A percentile compares a stretch with the other conserved stretches of the same genome.
These are phyloP conservation scores for Beauveria caledonica DNA, from an alignment of 2,329 filamentous ascomycete species.

Conservation along the genomic window DNA sequence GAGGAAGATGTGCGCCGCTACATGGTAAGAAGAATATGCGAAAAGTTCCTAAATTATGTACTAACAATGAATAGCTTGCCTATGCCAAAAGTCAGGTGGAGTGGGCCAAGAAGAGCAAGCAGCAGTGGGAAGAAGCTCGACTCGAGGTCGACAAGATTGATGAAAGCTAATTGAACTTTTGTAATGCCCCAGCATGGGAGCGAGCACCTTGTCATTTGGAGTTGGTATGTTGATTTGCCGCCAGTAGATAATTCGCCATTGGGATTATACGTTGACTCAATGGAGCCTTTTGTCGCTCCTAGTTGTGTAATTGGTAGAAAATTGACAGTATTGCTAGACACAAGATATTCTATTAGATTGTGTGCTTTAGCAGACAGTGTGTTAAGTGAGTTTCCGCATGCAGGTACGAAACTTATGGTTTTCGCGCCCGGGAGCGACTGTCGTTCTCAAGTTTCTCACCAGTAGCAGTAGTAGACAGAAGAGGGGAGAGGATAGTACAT, in stretches of 20 bases:
- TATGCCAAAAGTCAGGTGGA: constrained; percentile 91
- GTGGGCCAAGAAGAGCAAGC: constrained; percentile 84
- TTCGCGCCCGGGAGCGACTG: too few relatives aligned
- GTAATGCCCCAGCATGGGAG: not conserved
- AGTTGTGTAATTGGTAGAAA: constrained; percentile 1
- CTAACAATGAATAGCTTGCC: constrained; percentile 54
- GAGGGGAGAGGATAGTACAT: too few relatives aligned
- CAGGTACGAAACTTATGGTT: too few relatives aligned
- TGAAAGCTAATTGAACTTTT: constrained; percentile 32
- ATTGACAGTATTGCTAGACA: not conserved
- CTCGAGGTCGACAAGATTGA: constrained; percentile 85
- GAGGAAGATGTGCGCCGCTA: constrained; percentile 89
- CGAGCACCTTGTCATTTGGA: constrained; percentile 3
- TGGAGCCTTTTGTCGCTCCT: not conserved
- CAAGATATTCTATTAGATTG: not conserved
- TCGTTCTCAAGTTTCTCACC: too few relatives aligned
- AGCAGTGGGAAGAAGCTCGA: constrained; percentile 87
- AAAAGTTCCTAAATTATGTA: constrained; percentile 1
- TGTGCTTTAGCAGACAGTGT: too few relatives aligned
- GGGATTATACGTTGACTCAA: not conserved
- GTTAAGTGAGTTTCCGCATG: too few relatives aligned
- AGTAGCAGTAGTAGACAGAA: too few relatives aligned
- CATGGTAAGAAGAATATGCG: constrained; percentile 62
- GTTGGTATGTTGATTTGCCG: not conserved
- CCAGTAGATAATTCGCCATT: not conserved